Conservation (phyloP, 2,329 filamentous ascomycete genomes). For the Alternaria sp. region DNA sequence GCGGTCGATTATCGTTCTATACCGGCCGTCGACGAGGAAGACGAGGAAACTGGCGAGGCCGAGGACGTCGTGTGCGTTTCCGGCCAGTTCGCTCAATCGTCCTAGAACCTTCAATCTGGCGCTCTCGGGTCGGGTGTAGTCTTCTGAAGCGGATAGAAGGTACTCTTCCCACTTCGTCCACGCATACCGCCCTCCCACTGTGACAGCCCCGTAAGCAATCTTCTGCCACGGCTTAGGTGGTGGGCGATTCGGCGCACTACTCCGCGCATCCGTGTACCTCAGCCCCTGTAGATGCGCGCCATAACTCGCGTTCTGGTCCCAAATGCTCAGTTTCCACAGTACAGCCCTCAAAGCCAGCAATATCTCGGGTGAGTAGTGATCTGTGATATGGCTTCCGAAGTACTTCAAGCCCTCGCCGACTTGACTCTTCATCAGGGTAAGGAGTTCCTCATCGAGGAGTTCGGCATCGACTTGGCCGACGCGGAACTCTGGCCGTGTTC, state of each 20-base stretch:
- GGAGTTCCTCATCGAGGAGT: conserved; percentile 88
- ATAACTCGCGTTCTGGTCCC: conserved; percentile 96
- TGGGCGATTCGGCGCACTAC: conserved; percentile 58
- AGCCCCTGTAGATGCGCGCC: conserved; percentile 92
- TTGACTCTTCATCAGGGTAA: conserved; percentile 84
- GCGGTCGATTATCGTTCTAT: conserved; percentile 88
- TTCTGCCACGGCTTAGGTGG: conserved; percentile 85
- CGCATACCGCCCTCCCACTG: conserved; percentile 84
- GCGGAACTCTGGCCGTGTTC: conserved; percentile 83
- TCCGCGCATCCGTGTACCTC: conserved; percentile 84
- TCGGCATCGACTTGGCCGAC: conserved; percentile 97
- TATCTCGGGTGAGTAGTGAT: conserved; percentile 90
- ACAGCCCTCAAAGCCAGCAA: conserved; percentile 75
- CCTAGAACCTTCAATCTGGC: conserved; percentile 65
- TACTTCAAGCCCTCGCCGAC: conserved; percentile 89
- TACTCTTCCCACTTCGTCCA: conserved; percentile 94
- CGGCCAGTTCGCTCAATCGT: conserved; percentile 70
- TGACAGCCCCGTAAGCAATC: conserved; percentile 79
- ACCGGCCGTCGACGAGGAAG: conserved; percentile 89
- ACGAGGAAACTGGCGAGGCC: conserved; percentile 86
- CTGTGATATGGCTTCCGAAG: conserved; percentile 75
- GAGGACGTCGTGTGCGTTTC: conserved; percentile 79
- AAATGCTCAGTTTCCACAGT: conserved; percentile 93
- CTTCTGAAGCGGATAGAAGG: conserved; percentile 77
- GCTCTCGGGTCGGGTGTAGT: conserved; percentile 65